Evolutionary conservation across 2,329 filamentous ascomycete species (phyloP).

Genomic region (Colletotrichum brevisporum): DNA sequence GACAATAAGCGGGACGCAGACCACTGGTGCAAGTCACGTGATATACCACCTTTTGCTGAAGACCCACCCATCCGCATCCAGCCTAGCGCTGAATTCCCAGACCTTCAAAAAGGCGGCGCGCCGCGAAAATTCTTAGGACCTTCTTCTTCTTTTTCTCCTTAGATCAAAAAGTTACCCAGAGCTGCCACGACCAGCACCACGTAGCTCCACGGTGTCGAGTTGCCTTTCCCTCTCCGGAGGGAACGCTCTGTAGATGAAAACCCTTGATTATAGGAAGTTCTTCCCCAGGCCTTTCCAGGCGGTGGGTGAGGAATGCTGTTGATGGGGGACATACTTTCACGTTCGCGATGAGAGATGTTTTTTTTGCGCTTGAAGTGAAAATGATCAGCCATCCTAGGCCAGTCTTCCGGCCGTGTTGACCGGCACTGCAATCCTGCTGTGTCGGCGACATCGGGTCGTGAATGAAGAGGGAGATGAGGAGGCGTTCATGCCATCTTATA

Average conservation of each 20-base stretch:
- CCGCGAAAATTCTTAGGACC: slow-evolving; percentile 49
- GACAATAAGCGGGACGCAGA: no score
- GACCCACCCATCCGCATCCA: not conserved
- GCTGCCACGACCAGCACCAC: slow-evolving; percentile 75
- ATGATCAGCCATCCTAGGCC: no score
- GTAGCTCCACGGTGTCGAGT: slow-evolving; percentile 71
- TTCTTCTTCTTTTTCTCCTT: slow-evolving; percentile 61
- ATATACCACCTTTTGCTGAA: not conserved
- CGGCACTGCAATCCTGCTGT: not conserved
- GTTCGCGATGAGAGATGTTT: slow-evolving; percentile 3
- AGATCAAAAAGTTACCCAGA: slow-evolving; percentile 75
- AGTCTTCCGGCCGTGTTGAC: no score
- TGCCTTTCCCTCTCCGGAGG: slow-evolving; percentile 67
- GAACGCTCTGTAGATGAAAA: slow-evolving; percentile 70
- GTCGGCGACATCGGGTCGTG: no score
- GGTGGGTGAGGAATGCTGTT: slow-evolving; percentile 72
- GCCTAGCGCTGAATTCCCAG: slow-evolving; percentile 44
- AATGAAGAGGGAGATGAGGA: slow-evolving; percentile 10
- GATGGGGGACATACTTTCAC: slow-evolving; percentile 67
- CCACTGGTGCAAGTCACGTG: no score
- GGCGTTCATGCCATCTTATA: slow-evolving; percentile 6
- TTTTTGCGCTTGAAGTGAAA: not conserved
- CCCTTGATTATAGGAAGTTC: slow-evolving; percentile 77
- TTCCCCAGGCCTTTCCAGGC: slow-evolving; percentile 58
- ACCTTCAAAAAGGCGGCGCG: slow-evolving; percentile 25